These are phyloP conservation scores for Metschnikowia vanudenii DNA, from an alignment of 805 yeast genomes.

Conservation along the genomic window DNA sequence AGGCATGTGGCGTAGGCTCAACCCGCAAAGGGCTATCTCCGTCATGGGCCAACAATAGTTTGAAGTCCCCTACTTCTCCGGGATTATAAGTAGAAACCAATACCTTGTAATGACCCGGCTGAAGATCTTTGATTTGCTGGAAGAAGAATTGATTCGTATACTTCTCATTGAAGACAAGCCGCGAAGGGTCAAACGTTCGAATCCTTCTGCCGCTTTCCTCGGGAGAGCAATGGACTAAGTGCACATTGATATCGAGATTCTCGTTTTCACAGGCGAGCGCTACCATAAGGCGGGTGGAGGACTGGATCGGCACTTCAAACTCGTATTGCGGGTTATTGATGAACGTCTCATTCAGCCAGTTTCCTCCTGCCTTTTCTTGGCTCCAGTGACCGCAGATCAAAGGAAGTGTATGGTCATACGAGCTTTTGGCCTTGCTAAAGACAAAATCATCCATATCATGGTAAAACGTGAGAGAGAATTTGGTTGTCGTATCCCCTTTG, in stretches of 20 bases:
- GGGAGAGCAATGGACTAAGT: conserved; percentile 42
- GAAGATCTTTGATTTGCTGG: conserved; percentile 20
- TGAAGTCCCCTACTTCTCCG: conserved; percentile 27
- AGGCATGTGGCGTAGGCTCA: conserved; percentile 22
- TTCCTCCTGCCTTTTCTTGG: conserved; percentile 50
- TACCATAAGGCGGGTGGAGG: conserved; percentile 12
- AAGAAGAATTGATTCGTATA: conserved; percentile 38
- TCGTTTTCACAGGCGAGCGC: conserved; percentile 18
- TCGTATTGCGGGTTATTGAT: conserved; percentile 55
- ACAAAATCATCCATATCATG: conserved; percentile 25
- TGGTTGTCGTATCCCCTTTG: conserved; percentile 8
- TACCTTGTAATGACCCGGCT: conserved; percentile 42
- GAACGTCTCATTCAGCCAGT: conserved; percentile 47
- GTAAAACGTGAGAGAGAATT: conserved; percentile 28
- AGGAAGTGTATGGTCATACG: conserved; percentile 19
- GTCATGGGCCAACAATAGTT: conserved; percentile 29
- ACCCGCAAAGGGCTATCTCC: conserved; percentile 10
- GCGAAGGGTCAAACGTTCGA: conserved; percentile 22
- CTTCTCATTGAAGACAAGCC: conserved; percentile 27
- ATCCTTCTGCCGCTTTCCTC: conserved; percentile 23
- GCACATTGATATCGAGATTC: conserved; percentile 38
- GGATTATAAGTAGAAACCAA: conserved; percentile 48
- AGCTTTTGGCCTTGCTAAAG: conserved; percentile 32
- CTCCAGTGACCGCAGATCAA: conserved; percentile 46
- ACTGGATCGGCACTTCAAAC: conserved; percentile 20